These are phyloP conservation scores for Candida mesenterica DNA, from an alignment of 1,139 yeast species.

Conservation along the genomic window DNA sequence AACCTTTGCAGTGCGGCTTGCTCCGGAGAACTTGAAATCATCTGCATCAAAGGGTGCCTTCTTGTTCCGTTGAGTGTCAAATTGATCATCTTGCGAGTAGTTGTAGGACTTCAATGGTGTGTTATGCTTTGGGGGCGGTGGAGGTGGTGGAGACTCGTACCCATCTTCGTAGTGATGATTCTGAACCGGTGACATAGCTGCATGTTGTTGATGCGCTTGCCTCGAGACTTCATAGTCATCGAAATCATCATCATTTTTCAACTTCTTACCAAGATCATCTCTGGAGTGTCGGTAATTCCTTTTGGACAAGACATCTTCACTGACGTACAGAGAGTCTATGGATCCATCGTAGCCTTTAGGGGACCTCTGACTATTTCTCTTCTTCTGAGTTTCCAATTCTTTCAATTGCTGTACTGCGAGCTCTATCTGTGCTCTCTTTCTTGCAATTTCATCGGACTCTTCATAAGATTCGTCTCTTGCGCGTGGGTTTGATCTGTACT, in stretches of 20 bases:
- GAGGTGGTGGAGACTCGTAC: conserved; percentile 43
- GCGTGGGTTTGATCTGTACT: conserved; percentile 17
- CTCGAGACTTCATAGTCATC: conserved; percentile 5
- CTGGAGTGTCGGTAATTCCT: conserved; percentile 27
- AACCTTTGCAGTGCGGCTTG: conserved; percentile 13
- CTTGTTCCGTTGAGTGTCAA: conserved; percentile 4
- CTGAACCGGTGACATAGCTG: not conserved
- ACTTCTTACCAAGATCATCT: conserved; percentile 40
- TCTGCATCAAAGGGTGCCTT: conserved; percentile 40
- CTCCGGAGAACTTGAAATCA: conserved; percentile 35
- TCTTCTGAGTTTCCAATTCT: conserved; percentile 31
- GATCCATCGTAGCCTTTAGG: conserved; percentile 14
- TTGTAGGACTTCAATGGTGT: conserved; percentile 13
- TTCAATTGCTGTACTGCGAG: conserved; percentile 39
- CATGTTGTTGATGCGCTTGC: not conserved
- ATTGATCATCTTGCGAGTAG: conserved; percentile 11
- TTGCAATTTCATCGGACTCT: conserved; percentile 25
- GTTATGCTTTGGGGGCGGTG: conserved; percentile 49
- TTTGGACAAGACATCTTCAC: conserved; percentile 37
- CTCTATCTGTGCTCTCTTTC: conserved; percentile 41
- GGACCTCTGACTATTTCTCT: conserved; percentile 10
- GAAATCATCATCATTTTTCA: conserved; percentile 18
- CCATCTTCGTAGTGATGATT: not conserved
- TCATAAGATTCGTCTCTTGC: not conserved
- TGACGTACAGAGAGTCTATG: conserved; percentile 30